Evolutionary conservation across 1,284 basidiomycete genomes (phyloP).

Genomic region (Apiotrichum siamense): DNA sequence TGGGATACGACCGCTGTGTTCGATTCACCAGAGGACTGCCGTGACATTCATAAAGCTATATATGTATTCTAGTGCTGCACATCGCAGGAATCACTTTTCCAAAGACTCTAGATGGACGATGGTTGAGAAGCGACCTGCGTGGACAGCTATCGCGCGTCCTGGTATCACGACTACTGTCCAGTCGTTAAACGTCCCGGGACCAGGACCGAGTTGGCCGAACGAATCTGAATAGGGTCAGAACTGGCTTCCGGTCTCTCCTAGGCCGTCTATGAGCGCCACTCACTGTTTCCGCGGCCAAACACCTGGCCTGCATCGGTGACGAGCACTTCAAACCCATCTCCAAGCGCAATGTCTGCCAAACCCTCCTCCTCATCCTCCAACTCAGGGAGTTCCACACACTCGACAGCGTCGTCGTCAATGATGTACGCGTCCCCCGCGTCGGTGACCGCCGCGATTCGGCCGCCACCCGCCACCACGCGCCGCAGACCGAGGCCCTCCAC

Average conservation of each 20-base stretch:
- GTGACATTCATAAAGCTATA: neutral
- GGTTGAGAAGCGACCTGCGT: neutral
- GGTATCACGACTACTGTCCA: neutral
- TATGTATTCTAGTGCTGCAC: neutral
- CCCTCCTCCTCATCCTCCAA: neutral
- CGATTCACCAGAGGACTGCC: slow-evolving; percentile 22
- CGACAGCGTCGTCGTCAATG: slow-evolving; percentile 11
- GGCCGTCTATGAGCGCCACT: slow-evolving; percentile 4
- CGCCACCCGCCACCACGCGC: slow-evolving; percentile 18
- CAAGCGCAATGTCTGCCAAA: too few relatives aligned
- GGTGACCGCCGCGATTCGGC: slow-evolving; percentile 25
- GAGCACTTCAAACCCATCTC: neutral
- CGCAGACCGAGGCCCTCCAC: slow-evolving; percentile 28
- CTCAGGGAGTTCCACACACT: slow-evolving; percentile 6
- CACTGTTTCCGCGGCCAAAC: slow-evolving; percentile 2
- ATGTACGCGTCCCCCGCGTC: slow-evolving; percentile 29
- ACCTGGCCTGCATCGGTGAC: neutral
- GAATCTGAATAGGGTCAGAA: slow-evolving; percentile 29
- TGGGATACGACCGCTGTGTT: slow-evolving; percentile 43
- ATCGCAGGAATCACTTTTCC: neutral
- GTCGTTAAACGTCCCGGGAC: too few relatives aligned
- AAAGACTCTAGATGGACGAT: neutral
- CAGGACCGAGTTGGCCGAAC: slow-evolving; percentile 27
- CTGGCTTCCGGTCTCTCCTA: too few relatives aligned
- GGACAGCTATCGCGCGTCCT: slow-evolving; percentile 1